Base-by-base conservation (phyloP, 192 early-diverging fungal genomes). In the Backusella liffmaniae region DNA sequence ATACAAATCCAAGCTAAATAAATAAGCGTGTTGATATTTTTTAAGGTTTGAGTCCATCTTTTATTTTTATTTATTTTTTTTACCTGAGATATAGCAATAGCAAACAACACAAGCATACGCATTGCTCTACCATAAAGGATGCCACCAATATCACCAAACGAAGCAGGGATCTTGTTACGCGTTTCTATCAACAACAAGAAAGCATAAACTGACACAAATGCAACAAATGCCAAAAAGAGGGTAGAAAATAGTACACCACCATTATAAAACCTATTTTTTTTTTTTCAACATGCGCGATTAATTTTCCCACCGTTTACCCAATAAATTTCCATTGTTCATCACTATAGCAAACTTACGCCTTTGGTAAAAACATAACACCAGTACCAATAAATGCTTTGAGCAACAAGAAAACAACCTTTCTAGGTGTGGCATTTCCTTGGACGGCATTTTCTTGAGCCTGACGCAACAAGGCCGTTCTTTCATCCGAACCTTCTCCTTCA, bases 1-100 rank as follows among this genome's bases (percentile, higher is more conserved):
- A 97, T 70, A 93, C 92, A 83, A 97, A 97, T 4, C 96, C 96
- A 67, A 95, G 84, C 69, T 71, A 70, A 30, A n/a, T 23, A 59
- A 59, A 23, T 23, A 23, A 59, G 23, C 23, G 3, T 7, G 51
- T 26, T 10, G 10, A 9, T 4, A 9, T 23, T 23, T 23, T 23
- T 26, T 23, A 23, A 8, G 23, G 23, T 21, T 21, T 53, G 6
- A 7, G 2, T 6, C 16, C 6, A 56, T 23, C 5, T 51, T 5
- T 49, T 49, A 0, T 56, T 6, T n/a, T n/a, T 51, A 0, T 15
- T 53, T 53, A 23, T 2, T 21, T 9, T 18, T 23, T 44, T 71
- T 71, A 71, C 70, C 85, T 85, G 88, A 8, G 87, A 86, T 10
- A 87, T 49, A 37, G 80, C 75, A 16, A 90, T 87, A 12, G 82